Conservation (phyloP, 1,284 basidiomycete genomes). For the Schizopora paradoxa region DNA sequence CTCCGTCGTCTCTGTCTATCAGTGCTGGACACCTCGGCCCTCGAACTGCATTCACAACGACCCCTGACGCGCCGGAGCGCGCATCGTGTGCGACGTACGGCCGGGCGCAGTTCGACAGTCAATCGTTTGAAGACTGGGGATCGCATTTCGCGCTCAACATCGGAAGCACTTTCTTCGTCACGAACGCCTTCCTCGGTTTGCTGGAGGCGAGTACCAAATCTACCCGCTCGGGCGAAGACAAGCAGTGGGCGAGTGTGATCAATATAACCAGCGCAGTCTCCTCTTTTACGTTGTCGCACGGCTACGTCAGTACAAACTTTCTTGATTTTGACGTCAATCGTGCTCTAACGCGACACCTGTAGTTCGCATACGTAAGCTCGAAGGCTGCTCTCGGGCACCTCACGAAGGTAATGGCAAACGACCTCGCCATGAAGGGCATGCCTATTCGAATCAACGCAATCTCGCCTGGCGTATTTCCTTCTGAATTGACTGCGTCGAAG, state of each 20-base stretch:
- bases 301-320: constrained; percentile 45
- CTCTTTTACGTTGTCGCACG: constrained; percentile 58
- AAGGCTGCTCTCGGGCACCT: constrained; percentile 72
- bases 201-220: constrained; percentile 26
- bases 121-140: constrained; percentile 24
- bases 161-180: constrained; percentile 26
- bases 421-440: constrained; percentile 61
- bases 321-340: not conserved
- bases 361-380: constrained; percentile 76
- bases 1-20: constrained; percentile 8
- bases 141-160: constrained; percentile 20
- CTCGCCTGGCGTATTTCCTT: constrained; percentile 56
- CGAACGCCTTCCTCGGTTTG: constrained; percentile 30
- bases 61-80: constrained; percentile 16
- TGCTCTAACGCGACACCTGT: not conserved
- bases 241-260: constrained; percentile 63
- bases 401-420: constrained; percentile 67
- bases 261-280: constrained; percentile 76
- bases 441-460: constrained; percentile 67
- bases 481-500: constrained; percentile 62
- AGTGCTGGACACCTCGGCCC: constrained; percentile 25
- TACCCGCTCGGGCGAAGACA: no score
- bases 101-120: constrained; percentile 21
- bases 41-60: constrained; percentile 13
- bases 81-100: constrained; percentile 17